Evolutionary conservation across 1,139 yeast species (phyloP).

Genomic region (Suhomyces kunorum): DNA sequence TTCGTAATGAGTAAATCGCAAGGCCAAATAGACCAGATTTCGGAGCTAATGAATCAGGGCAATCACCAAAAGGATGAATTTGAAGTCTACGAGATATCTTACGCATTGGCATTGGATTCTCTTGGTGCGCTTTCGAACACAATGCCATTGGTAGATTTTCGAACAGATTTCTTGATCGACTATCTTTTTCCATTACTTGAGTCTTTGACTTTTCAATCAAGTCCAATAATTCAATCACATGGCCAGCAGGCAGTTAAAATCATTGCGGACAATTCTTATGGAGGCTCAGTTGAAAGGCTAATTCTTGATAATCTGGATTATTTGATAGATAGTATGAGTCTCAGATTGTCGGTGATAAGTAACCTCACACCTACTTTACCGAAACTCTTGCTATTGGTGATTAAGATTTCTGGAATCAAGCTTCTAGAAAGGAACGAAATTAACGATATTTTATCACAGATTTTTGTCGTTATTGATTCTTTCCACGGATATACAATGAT

Average conservation of each 20-base stretch:
- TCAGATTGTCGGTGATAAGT: slow-evolving; percentile 63
- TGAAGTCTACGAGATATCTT: slow-evolving; percentile 25
- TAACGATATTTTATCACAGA: slow-evolving; percentile 68
- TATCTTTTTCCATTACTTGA: slow-evolving; percentile 38
- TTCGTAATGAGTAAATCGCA: slow-evolving; percentile 30
- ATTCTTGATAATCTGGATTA: slow-evolving; percentile 76
- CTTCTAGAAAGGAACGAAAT: slow-evolving; percentile 58
- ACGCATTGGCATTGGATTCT: slow-evolving; percentile 34
- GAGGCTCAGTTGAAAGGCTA: slow-evolving; percentile 55
- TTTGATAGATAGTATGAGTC: slow-evolving; percentile 71
- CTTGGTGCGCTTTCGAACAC: slow-evolving; percentile 29
- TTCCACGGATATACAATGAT: slow-evolving; percentile 79
- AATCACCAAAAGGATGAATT: not conserved
- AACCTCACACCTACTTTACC: slow-evolving; percentile 72
- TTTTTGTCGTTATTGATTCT: slow-evolving; percentile 75
- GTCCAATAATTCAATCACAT: slow-evolving; percentile 33
- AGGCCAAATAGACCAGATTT: slow-evolving; percentile 24
- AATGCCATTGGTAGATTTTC: slow-evolving; percentile 31
- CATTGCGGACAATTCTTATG: slow-evolving; percentile 57
- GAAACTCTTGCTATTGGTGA: slow-evolving; percentile 63
- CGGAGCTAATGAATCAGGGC: slow-evolving; percentile 10
- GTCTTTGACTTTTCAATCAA: slow-evolving; percentile 32
- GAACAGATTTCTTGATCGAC: slow-evolving; percentile 34
- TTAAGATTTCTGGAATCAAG: slow-evolving; percentile 67
- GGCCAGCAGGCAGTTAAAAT: slow-evolving; percentile 28